Base-by-base conservation (phyloP, 1,284 basidiomycete species). In the Meira miltonrushii region DNA sequence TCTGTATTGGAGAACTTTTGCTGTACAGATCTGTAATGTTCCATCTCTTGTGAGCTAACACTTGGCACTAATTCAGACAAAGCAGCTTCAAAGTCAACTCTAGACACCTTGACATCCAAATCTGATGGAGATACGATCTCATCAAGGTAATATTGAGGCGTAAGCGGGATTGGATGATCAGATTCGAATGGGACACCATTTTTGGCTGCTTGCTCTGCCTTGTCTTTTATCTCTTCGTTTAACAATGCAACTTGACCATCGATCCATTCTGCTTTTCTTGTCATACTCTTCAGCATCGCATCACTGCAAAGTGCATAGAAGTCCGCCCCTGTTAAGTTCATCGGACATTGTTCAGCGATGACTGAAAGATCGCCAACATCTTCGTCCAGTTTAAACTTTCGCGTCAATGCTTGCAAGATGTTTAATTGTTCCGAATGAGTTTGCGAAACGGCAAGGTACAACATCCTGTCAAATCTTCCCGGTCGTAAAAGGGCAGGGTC, bases 261-360 rank as follows among this genome's bases (percentile, higher is more conserved):
- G 12, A 98, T 81, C 51, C 85, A 85, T 66, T 84, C 83, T 0
- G 95, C 92, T 66, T 88, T 92, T 46, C 89, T 82, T 23, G 91
- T 88, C 88, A 98, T 95, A 7, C 94, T 90, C 75, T 90, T 90
- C 51, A 99, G 83, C 84, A 98, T 87, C 1, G 94, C 92, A 77
- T 99, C 95, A 2, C 92, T 89, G 77, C 94, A 97, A 13, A 99
- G 81, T 0, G 95, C 94, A 80, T 99, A 98, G 69, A 98, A 92
- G 79, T 99, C 95, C 39, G 95, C 95, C 25, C 95, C 75, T 1
- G 75, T 78, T 25, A 76, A 58, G 77, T 94, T 92, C 82, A 95
- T 91, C 0, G 92, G 88, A 64, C 92, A 97, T 55, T 82, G 81
- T 41, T 87, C 82, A 12, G 89, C 88, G 52, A 99, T 80, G 7